A percentile compares a stretch with the other conserved stretches of the same genome.
Evolutionary conservation across 352 stramenopile species (phyloP).

Genomic region (Achlya hypogyna): DNA sequence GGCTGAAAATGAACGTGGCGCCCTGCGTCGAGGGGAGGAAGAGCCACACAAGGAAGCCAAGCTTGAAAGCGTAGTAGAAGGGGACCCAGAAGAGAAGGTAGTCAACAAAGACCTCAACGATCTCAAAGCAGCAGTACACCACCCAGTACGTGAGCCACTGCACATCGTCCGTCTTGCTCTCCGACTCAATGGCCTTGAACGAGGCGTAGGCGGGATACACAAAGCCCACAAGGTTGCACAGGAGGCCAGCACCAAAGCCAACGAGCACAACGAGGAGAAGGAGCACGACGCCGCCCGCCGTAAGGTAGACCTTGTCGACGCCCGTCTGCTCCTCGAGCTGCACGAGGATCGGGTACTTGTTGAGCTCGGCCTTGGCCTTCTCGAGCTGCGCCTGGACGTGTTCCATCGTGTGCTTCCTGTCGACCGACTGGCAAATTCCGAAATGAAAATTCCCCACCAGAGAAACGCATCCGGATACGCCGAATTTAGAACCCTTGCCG

Average conservation of each 20-base stretch:
- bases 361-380: slow-evolving; percentile 19
- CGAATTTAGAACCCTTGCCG: background rate
- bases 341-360: slow-evolving; percentile 10
- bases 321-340: slow-evolving; percentile 68
- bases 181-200: slow-evolving; percentile 73
- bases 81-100: slow-evolving; percentile 96
- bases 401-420: slow-evolving; percentile 1
- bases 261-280: slow-evolving; percentile 73
- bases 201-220: slow-evolving; percentile 74
- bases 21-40: slow-evolving; percentile 95
- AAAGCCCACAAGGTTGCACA: slow-evolving; percentile 79
- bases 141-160: slow-evolving; percentile 97
- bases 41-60: slow-evolving; percentile 95
- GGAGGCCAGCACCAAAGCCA: slow-evolving; percentile 75
- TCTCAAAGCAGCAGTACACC: slow-evolving; percentile 95
- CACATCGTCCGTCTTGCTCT: slow-evolving; percentile 68
- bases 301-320: slow-evolving; percentile 85
- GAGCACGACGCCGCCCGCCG: slow-evolving; percentile 43
- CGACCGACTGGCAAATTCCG: background rate
- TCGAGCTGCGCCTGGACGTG: slow-evolving; percentile 14
- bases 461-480: background rate
- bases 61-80: slow-evolving; percentile 98
- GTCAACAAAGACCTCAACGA: slow-evolving; percentile 95
- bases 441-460: background rate
- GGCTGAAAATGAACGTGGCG: slow-evolving; percentile 93